Evolutionary conservation across 306 rosid genomes (phyloP).

Genomic region (Clitoria ternatea): DNA sequence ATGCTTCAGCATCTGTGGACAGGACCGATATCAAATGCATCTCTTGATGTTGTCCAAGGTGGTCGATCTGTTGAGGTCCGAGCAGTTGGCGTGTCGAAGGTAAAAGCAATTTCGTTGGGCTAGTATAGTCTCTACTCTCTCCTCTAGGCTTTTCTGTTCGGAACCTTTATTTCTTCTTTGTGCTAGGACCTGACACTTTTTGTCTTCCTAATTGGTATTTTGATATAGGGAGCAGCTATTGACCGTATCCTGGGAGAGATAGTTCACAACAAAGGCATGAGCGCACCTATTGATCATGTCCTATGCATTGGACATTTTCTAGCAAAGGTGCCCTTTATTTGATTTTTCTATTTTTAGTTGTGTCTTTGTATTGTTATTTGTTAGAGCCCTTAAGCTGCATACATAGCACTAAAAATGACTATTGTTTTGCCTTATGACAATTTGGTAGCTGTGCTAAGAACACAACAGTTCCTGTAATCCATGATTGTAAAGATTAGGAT

Average conservation of each 20-base stretch:
- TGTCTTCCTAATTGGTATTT: slow-evolving; percentile 9
- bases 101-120: slow-evolving; percentile 17
- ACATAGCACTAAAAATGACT: not conserved
- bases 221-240: slow-evolving; percentile 84
- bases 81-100: slow-evolving; percentile 96
- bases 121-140: not conserved
- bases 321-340: slow-evolving; percentile 56
- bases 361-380: not conserved
- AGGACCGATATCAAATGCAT: slow-evolving; percentile 96
- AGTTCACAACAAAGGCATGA: slow-evolving; percentile 81
- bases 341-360: not conserved
- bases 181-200: not conserved
- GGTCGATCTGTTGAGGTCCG: slow-evolving; percentile 88
- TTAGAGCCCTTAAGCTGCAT: not conserved
- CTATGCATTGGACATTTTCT: slow-evolving; percentile 89
- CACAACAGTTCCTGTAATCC: not conserved
- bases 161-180: slow-evolving; percentile 18
- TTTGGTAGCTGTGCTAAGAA: not conserved
- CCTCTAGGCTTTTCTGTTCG: slow-evolving; percentile 4
- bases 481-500: not conserved
- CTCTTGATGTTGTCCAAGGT: slow-evolving; percentile 92
- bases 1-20: slow-evolving; percentile 93
- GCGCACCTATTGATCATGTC: slow-evolving; percentile 83
- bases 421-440: not conserved
- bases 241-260: slow-evolving; percentile 89